Evolutionary conservation across 179 eudicot genomes (phyloP), one percentile per base, ranked within the genome.

Genomic region (Gypsophila paniculata): DNA sequence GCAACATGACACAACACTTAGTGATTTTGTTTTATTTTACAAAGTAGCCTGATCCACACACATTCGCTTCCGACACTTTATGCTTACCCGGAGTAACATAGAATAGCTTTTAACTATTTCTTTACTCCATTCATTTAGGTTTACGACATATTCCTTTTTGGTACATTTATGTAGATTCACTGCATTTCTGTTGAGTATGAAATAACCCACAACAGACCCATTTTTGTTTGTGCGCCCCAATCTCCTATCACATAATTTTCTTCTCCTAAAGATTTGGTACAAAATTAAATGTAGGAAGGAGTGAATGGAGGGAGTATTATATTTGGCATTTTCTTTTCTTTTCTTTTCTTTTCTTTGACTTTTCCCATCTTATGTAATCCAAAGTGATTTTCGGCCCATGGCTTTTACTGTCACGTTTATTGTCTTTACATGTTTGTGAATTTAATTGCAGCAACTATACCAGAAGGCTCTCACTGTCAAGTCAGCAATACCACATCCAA

Each of bases 401-500:
- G 36, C 34, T 36, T 57, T 49, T 60, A 29, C 36, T 65, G 22
- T 53, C 38, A 34, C 18, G 18, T 68, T 72, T 25, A 69, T 21
- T 52, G 32, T 23, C 46, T 53, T 67, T 71, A 60, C 34, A 62
- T 29, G 9, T 19, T 48, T 62, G 39, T 74, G 71, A 53, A 71
- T 72, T 72, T 5, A 46, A 65, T 63, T 75, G 76, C 88, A 94
- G 99, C 95, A 94, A 91, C 81, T 94, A 23, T 94, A 94, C 84
- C 96, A 83, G 78, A 94, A 87, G 79, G 99, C 99, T 77, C 85
- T 94, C n/a, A 82, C 97, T 32, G 87, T 94, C 65, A 94, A 94
- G 78, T 94, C 97, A 73, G 99, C 99, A n/a, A 94, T 91, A 74
- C 96, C 97, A 62, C 99, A 94, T 83, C 99, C 99, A 62, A 87